Evolutionary conservation across 768 basidiomycete genomes (phyloP), one percentile per base, ranked within the genome.

Genomic region (Leccinum incarnatum): DNA sequence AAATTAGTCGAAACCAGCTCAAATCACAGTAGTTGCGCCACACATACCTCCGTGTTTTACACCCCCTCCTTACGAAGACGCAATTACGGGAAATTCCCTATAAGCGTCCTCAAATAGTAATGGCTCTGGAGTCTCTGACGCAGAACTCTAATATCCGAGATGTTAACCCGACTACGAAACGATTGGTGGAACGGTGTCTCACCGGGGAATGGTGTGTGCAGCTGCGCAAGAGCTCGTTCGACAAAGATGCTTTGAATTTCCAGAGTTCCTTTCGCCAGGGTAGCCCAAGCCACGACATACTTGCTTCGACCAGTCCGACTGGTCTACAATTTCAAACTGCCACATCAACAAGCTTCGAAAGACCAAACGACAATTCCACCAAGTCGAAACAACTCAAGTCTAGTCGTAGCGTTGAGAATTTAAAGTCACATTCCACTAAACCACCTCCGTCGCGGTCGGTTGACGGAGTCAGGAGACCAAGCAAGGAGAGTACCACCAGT

Each of bases 41-140:
- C 71, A 98, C 96, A 1, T 99, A 95, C 71, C 87, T 98, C 32
- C 91, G 97, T 19, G 97, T 99, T 10, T 80, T 99, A 15, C 93
- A 98, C 68, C 97, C 96, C 0, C 85, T 99, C 4, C 82, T 99
- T 46, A 94, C 91, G 10, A 94, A 92, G 72, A 98, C 96, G 0
- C 97, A 99, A 72, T 80, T 99, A 6, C 86, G 86, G 12, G 77
- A 83, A 14, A 75, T 86, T 57, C 91, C 93, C 0, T 98, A 98
- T 77, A 99, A 99, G 70, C 90, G 95, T 8, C 81, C 88, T 2
- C 91, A 95, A 70, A 91, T 98, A 65, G 86, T 93, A 19, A 84
- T 85, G 49, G 80, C 89, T 11, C 82, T 99, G 29, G 89, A 93
- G 66, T 87, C 86, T 0, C 81, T 97, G 29, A 79, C 88, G 34